Base-by-base conservation (phyloP, 1,284 basidiomycete species). In the Cystobasidium pallidum region DNA sequence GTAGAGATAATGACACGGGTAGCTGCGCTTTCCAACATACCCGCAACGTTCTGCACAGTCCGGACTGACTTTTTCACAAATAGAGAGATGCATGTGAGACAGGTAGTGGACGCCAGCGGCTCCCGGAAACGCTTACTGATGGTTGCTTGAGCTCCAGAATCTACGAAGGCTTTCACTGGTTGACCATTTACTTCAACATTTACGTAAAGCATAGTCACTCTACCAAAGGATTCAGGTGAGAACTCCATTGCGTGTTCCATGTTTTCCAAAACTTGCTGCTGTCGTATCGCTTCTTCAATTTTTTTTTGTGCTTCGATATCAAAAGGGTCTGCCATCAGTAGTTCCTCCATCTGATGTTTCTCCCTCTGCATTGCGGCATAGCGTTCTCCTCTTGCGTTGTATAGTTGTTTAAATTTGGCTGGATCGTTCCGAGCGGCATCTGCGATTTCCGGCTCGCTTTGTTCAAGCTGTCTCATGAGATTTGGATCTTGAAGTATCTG, bases 61-160 rank as follows among this genome's bases (percentile, higher is more conserved):
- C 0, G 96, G 94, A 73, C 90, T 94, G 87, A 98, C 93, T 94
- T 75, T 6, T 57, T 67, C 54, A 13, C 62, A 10, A 54, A 68
- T 30, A 67, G 39, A 24, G 13, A 32, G 30, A 15, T 45, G 15
- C 19, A 36, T 28, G 51, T 51, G 30, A 30, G 62, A 74, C 34
- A 65, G 57, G 43, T 57, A 57, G 30, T 15, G 28, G 54, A 57
- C 30, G n/a, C 10, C 10, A 8, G 11, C 11, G 28, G 39, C 15
- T 30, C 28, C 11, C 4, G 39, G 15, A 26, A 11, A 30, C 19
- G 83, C 91, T 80, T 75, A 94, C 92, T 96, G 82, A 98, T 97
- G 0, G 95, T 98, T 68, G 89, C 88, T 78, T 99, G 96, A 2
- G 96, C 95, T 30, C 95, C 95, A 76, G 92, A 95, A 80, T 99